Evolutionary conservation across 1,284 basidiomycete species (phyloP).

Genomic region (Hortiboletus rubellus): DNA sequence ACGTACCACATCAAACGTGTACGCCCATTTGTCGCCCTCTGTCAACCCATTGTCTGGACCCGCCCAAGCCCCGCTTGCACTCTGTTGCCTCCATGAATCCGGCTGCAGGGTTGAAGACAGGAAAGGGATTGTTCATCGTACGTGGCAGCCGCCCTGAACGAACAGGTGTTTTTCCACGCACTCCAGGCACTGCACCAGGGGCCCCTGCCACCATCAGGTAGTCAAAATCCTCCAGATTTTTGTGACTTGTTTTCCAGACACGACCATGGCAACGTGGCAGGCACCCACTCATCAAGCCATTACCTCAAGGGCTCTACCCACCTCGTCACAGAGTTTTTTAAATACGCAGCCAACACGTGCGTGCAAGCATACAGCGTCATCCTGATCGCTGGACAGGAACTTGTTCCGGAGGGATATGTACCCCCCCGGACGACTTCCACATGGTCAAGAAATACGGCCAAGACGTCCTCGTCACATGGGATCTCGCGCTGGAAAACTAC

Average conservation of each 20-base stretch:
- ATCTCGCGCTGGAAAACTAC: no score
- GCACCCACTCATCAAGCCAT: no score
- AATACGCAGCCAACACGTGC: constrained; percentile 39
- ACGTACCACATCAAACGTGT: constrained; percentile 76
- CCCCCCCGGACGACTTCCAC: no score
- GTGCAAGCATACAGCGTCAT: no score
- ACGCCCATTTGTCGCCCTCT: constrained; percentile 84
- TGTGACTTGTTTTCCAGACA: no score
- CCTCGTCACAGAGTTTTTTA: constrained; percentile 84
- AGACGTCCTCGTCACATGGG: constrained; percentile 53
- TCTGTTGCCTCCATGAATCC: constrained; percentile 81
- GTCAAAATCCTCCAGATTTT: no score
- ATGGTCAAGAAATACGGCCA: constrained; percentile 95
- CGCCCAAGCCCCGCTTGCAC: constrained; percentile 69
- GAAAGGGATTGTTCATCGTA: constrained; percentile 56
- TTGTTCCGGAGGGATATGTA: constrained; percentile 43
- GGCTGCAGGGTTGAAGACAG: constrained; percentile 69
- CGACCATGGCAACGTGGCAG: no score
- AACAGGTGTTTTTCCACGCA: no score
- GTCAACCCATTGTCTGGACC: constrained; percentile 74
- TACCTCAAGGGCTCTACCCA: constrained; percentile 38
- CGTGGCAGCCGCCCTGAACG: no score
- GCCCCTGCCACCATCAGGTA: no score
- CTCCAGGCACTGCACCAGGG: no score
- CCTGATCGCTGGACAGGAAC: no score